phyloP scores from a whole-genome alignment of 2,329 filamentous ascomycete species.

The Thielaviopsis punctulata region DNA sequence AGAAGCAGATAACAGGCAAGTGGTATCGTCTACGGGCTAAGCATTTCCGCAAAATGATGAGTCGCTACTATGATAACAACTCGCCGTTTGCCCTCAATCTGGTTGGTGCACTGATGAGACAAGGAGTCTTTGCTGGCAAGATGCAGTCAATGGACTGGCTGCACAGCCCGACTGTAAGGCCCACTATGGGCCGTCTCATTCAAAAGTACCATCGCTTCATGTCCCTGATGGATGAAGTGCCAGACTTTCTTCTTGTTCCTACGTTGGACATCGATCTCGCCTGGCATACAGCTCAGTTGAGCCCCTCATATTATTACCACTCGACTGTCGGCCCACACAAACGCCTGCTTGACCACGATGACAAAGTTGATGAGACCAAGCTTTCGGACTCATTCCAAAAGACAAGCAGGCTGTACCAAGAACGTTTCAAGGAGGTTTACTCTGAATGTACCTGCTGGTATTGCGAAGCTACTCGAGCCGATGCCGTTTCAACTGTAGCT shows the following conservation, averaged over 20 bases:
- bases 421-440: conserved; percentile 47
- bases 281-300: conserved; percentile 70
- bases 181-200: conserved; percentile 48
- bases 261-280: conserved; percentile 60
- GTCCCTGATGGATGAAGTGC: conserved; percentile 33
- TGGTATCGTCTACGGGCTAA: background rate
- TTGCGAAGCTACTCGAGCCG: conserved; percentile 41
- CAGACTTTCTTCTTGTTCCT: conserved; percentile 38
- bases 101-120: conserved; percentile 45
- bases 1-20: background rate
- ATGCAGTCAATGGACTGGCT: conserved; percentile 65
- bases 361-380: conserved; percentile 56
- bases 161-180: conserved; percentile 45
- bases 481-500: conserved; percentile 23
- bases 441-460: conserved; percentile 72
- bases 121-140: conserved; percentile 51
- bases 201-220: conserved; percentile 50
- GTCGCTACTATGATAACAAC: conserved; percentile 51
- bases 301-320: conserved; percentile 41
- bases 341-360: conserved; percentile 64
- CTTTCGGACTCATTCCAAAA: conserved; percentile 51
- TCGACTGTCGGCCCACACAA: conserved; percentile 31
- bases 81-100: conserved; percentile 49
- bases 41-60: conserved; percentile 47
- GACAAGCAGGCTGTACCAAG: conserved; percentile 55